phyloP scores from a whole-genome alignment of 768 basidiomycete genomes.

The Panaeolus papilionaceus region DNA sequence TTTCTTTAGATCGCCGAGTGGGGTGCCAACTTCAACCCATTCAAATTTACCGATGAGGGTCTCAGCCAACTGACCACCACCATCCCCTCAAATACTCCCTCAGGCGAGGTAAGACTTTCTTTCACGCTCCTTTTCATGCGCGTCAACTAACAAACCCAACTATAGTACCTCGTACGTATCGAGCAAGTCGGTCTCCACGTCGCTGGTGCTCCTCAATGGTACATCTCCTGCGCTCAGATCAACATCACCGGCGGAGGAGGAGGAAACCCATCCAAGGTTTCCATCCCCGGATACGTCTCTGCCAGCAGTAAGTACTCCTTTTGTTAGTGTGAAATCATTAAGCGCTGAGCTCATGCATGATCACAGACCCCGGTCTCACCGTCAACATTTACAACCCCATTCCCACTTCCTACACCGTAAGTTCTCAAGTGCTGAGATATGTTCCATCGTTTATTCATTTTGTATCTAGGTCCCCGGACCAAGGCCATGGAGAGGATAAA shows the following conservation, averaged over 20 bases:
- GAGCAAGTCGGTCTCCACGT: conserved; percentile 56
- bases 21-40: conserved; percentile 45
- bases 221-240: conserved; percentile 56
- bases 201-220: conserved; percentile 51
- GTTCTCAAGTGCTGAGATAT: neutral
- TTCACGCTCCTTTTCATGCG: neutral
- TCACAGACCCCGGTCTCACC: conserved; percentile 45
- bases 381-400: conserved; percentile 50
- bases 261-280: conserved; percentile 51
- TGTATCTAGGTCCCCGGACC: conserved; percentile 1
- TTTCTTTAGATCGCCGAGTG: conserved; percentile 46
- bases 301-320: conserved; percentile 34
- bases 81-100: conserved; percentile 46
- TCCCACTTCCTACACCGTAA: conserved; percentile 38
- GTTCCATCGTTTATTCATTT: neutral
- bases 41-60: conserved; percentile 40
- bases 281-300: conserved; percentile 55
- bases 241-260: conserved; percentile 48
- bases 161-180: conserved; percentile 50
- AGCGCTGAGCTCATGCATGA: neutral
- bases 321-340: neutral
- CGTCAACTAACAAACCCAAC: neutral
- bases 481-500: conserved; percentile 13
- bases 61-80: conserved; percentile 42
- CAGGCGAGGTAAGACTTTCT: conserved; percentile 41